Percentiles rank a stretch among this genome's conserved stretches.
phyloP scores from a whole-genome alignment of 352 stramenopile species.

The Globisporangium lucens region DNA sequence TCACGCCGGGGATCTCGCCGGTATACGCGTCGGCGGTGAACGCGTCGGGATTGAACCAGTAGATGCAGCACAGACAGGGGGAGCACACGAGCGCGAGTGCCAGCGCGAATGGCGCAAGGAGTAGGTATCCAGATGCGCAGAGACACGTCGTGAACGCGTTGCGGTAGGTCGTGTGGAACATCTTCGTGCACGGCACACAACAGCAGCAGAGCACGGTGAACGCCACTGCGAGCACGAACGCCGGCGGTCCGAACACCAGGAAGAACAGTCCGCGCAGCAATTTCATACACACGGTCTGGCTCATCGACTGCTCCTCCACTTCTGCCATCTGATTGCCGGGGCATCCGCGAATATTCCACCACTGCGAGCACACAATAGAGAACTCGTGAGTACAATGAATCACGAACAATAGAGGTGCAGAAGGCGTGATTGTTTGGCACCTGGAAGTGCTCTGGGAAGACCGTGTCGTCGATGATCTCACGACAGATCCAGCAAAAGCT shows the following conservation, averaged over 20 bases:
- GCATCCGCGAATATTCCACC: constrained; percentile 77
- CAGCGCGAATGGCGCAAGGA: constrained; percentile 43
- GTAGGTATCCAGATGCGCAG: constrained; percentile 50
- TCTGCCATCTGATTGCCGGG: constrained; percentile 73
- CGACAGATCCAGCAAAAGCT: constrained; percentile 91
- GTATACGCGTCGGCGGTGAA: background rate
- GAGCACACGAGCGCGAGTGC: constrained; percentile 22
- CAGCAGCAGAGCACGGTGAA: constrained; percentile 62
- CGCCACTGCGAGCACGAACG: constrained; percentile 51
- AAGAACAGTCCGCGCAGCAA: constrained; percentile 55
- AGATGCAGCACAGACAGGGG: constrained; percentile 19
- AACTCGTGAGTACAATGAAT: background rate
- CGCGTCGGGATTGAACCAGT: constrained; percentile 15
- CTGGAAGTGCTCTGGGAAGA: constrained; percentile 88
- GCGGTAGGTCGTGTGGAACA: constrained; percentile 38
- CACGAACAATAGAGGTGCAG: background rate
- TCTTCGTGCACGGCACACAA: constrained; percentile 56
- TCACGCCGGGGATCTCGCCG: constrained; percentile 9
- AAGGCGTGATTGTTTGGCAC: constrained; percentile 15
- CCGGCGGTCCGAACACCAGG: constrained; percentile 59
- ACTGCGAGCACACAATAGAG: constrained; percentile 26
- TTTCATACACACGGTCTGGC: constrained; percentile 32
- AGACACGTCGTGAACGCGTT: constrained; percentile 67
- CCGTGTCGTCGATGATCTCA: constrained; percentile 72
- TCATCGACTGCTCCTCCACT: constrained; percentile 37